Percentiles rank a stretch among this genome's conserved stretches.
Evolutionary conservation across 2,329 filamentous ascomycete species (phyloP).

Genomic region (Helminthosporium solani): DNA sequence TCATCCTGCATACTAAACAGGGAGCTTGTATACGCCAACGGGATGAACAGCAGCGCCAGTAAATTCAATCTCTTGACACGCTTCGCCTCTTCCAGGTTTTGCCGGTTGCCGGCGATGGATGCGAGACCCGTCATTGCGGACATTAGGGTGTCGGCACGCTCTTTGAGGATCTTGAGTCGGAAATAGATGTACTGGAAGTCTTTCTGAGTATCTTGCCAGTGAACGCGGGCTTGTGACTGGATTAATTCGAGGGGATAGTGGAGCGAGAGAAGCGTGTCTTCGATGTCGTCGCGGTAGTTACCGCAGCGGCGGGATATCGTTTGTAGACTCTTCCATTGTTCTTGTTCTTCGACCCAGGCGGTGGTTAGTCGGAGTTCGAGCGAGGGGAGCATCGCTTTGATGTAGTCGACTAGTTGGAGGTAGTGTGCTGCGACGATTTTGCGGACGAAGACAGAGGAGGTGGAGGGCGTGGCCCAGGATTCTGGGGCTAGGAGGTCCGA

Average conservation of each 20-base stretch:
- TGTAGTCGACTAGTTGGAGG: constrained; percentile 37
- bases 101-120: constrained; percentile 35
- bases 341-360: constrained; percentile 36
- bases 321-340: constrained; percentile 36
- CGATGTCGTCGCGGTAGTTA: constrained; percentile 39
- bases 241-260: constrained; percentile 22
- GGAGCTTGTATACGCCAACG: constrained; percentile 33
- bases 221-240: background rate
- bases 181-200: constrained; percentile 39
- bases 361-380: constrained; percentile 35
- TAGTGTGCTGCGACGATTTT: constrained; percentile 39
- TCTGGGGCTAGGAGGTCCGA: constrained; percentile 15
- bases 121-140: constrained; percentile 38
- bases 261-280: constrained; percentile 33
- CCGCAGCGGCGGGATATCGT: constrained; percentile 38
- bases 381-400: constrained; percentile 37
- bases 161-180: constrained; percentile 35
- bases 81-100: constrained; percentile 39
- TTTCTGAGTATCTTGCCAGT: constrained; percentile 31
- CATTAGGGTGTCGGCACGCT: constrained; percentile 37
- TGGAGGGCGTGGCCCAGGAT: constrained; percentile 23
- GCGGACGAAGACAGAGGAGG: constrained; percentile 32
- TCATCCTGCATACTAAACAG: constrained; percentile 39
- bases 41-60: constrained; percentile 37
- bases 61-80: constrained; percentile 36